Evolutionary conservation across 2,329 filamentous ascomycete genomes (phyloP).

Genomic region (Lachnellula willkommii): DNA sequence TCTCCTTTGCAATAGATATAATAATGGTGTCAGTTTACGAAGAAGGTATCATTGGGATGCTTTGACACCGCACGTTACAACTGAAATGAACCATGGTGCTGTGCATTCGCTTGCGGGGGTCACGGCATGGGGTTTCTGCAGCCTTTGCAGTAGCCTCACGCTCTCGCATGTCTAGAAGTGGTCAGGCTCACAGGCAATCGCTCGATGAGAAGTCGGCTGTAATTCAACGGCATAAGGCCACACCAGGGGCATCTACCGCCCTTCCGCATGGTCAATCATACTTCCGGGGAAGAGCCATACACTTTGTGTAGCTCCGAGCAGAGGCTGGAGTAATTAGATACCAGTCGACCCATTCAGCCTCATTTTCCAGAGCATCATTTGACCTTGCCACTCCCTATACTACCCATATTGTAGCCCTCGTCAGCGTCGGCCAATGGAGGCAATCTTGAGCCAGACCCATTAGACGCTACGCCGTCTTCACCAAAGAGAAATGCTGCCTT

Average conservation of each 20-base stretch:
- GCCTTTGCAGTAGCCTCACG: conserved; percentile 4
- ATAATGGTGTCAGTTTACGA: neutral
- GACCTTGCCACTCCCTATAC: conserved; percentile 21
- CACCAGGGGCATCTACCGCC: neutral
- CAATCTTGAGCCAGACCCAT: conserved; percentile 11
- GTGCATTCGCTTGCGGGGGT: conserved; percentile 12
- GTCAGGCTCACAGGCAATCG: neutral
- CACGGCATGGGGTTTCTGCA: conserved; percentile 14
- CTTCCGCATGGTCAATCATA: neutral
- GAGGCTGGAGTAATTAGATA: neutral
- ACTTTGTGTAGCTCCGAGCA: too few relatives aligned
- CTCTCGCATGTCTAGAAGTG: neutral
- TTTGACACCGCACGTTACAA: neutral
- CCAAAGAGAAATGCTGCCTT: conserved; percentile 33
- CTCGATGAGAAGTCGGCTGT: neutral
- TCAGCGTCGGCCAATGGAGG: conserved; percentile 19
- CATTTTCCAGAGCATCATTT: conserved; percentile 4
- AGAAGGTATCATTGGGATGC: neutral
- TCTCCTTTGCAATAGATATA: neutral
- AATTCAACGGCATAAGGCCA: neutral
- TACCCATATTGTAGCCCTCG: conserved; percentile 27
- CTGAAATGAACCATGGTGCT: conserved; percentile 8
- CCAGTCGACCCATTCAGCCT: neutral
- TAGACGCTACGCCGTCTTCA: conserved; percentile 24
- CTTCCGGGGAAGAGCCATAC: neutral